Evolutionary conservation across 2,329 filamentous ascomycete species (phyloP), one percentile per base, ranked within the genome.

Genomic region (Verruconis gallopava): DNA sequence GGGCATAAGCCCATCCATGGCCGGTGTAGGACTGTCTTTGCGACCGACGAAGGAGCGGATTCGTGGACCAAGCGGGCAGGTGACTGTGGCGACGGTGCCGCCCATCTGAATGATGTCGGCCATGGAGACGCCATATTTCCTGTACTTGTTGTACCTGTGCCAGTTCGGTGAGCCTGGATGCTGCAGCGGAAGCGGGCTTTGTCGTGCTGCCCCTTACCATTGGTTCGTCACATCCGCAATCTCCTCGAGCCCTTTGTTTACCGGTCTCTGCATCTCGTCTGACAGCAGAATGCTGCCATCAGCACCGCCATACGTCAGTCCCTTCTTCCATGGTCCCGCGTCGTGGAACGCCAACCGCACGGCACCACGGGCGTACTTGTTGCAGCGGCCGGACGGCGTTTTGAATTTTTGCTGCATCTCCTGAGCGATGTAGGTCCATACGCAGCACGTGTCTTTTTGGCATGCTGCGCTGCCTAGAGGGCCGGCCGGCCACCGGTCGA

Each of bases 81-180:
- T 57, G 3, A 62, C 59, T 2, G 57, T 58, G 4, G 59, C 59
- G 17, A 61, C 50, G 21, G 53, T 61, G 21, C 58, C 58, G 28
- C 54, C 59, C 20, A 60, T 55, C 40, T 62, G 59, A 17, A 63
- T 60, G 18, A 63, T 50, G 38, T 63, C 60, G 5, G 59, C 59
- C 53, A 60, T 59, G 21, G 49, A 52, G 42, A 60, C 51, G 19
- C 55, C 55, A 37, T 58, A 60, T 15, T 52, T 46, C 35, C 48
- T 51, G 46, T 56, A 58, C 40, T 56, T 57, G 20, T 32, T 53
- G 21, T 44, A 44, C 30, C 53, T 43, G 6, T 11, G 3, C 11
- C 17, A 3, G 4, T 20, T 43, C 21, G 38, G 34, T 21, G 13
- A 22, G 14, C 11, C 18, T 14, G 12, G 14, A 11, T 15, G 25